Percentiles rank a stretch among this genome's conserved stretches.
phyloP scores from a whole-genome alignment of 2,329 filamentous ascomycete species.

The Aspergillus tubingensis region DNA sequence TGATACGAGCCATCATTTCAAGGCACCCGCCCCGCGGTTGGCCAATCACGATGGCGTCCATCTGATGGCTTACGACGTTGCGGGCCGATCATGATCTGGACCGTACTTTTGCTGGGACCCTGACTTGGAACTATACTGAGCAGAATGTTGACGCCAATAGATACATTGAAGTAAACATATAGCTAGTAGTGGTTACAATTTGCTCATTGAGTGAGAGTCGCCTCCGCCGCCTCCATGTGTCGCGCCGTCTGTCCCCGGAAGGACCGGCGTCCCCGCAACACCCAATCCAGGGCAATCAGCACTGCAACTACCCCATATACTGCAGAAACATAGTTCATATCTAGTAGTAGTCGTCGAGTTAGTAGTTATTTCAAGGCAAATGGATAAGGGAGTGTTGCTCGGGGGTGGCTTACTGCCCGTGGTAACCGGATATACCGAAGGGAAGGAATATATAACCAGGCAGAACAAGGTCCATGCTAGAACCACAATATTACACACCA shows the following conservation, averaged over 20 bases:
- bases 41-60: not conserved
- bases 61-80: not conserved
- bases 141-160: not conserved
- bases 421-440: slow-evolving; percentile 30
- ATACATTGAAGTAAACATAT: not conserved
- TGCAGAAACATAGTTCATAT: slow-evolving; percentile 44
- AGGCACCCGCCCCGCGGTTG: not conserved
- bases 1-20: not conserved
- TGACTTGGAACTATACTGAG: not conserved
- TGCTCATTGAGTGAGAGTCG: no score
- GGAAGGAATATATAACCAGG: slow-evolving; percentile 37
- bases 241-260: slow-evolving; percentile 29
- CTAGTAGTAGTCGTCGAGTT: slow-evolving; percentile 12
- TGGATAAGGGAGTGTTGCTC: not conserved
- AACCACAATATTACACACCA: slow-evolving; percentile 45
- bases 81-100: slow-evolving; percentile 1
- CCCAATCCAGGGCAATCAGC: slow-evolving; percentile 36
- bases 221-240: slow-evolving; percentile 6
- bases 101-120: not conserved
- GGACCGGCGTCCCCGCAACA: slow-evolving; percentile 26
- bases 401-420: slow-evolving; percentile 28
- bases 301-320: slow-evolving; percentile 32
- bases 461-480: slow-evolving; percentile 49
- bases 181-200: no score
- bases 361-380: not conserved